These are phyloP conservation scores for Trichosporon inkin DNA, from an alignment of 1,284 basidiomycete genomes.

Conservation along the genomic window DNA sequence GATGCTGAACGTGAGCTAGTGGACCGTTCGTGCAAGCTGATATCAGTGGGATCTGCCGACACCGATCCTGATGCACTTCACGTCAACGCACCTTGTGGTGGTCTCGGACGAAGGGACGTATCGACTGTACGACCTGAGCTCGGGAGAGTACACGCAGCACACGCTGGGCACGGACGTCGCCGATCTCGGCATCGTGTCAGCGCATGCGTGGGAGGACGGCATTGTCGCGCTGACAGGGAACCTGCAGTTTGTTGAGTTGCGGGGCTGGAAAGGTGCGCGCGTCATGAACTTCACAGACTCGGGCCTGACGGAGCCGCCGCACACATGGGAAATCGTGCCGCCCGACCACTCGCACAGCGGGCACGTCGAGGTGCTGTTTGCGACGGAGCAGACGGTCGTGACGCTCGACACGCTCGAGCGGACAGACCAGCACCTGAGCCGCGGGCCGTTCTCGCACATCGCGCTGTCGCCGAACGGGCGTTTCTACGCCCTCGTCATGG, in stretches of 20 bases:
- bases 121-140: conserved; percentile 73
- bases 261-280: conserved; percentile 70
- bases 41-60: conserved; percentile 44
- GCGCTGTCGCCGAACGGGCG: conserved; percentile 90
- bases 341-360: conserved; percentile 79
- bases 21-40: conserved; percentile 6
- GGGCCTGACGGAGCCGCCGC: conserved; percentile 67
- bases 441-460: conserved; percentile 83
- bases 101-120: conserved; percentile 90
- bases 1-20: conserved; percentile 49
- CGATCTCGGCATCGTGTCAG: conserved; percentile 80
- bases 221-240: conserved; percentile 79
- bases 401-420: conserved; percentile 80
- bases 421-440: conserved; percentile 75
- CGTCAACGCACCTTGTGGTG: conserved; percentile 67
- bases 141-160: conserved; percentile 73
- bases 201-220: conserved; percentile 77
- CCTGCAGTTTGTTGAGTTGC: conserved; percentile 73
- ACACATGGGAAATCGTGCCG: conserved; percentile 78
- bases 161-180: conserved; percentile 78
- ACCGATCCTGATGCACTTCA: conserved; percentile 40
- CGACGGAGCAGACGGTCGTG: conserved; percentile 67
- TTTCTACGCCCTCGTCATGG: conserved; percentile 78
- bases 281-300: conserved; percentile 64
- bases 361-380: conserved; percentile 79